phyloP scores from a whole-genome alignment of 176 grass and related monocot species.

The Echinochloa phyllopogon region DNA sequence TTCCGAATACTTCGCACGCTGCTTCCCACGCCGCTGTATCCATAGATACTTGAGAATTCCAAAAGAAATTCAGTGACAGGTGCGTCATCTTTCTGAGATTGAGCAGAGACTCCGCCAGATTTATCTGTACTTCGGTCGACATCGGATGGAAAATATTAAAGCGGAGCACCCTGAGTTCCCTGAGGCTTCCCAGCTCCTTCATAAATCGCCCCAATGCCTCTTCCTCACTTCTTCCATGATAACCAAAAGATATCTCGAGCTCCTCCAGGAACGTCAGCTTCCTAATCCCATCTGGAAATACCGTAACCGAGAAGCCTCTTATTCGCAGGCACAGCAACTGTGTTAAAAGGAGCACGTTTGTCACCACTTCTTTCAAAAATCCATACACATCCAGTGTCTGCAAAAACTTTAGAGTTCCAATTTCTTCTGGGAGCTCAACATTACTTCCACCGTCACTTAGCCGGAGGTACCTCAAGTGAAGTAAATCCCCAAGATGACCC shows the following conservation, averaged over 20 bases:
- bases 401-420: constrained; percentile 18
- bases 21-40: not conserved
- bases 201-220: accelerated
- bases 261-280: not conserved
- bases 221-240: too few relatives aligned
- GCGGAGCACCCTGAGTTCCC: not conserved
- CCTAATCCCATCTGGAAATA: not conserved
- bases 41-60: accelerated
- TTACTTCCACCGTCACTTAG: too few relatives aligned
- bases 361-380: accelerated
- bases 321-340: not conserved
- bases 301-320: accelerated
- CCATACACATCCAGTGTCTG: not conserved
- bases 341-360: too few relatives aligned
- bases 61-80: not conserved
- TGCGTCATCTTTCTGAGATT: not conserved
- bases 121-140: too few relatives aligned
- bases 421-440: not conserved
- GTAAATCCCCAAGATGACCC: not conserved
- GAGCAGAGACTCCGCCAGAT: not conserved
- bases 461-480: not conserved
- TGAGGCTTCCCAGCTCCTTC: not conserved
- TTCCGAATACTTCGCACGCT: too few relatives aligned
- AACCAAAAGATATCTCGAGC: accelerated
- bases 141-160: too few relatives aligned